Conservation (phyloP, 495 filamentous ascomycete species). For the Staphylotrichum tortipilum region DNA sequence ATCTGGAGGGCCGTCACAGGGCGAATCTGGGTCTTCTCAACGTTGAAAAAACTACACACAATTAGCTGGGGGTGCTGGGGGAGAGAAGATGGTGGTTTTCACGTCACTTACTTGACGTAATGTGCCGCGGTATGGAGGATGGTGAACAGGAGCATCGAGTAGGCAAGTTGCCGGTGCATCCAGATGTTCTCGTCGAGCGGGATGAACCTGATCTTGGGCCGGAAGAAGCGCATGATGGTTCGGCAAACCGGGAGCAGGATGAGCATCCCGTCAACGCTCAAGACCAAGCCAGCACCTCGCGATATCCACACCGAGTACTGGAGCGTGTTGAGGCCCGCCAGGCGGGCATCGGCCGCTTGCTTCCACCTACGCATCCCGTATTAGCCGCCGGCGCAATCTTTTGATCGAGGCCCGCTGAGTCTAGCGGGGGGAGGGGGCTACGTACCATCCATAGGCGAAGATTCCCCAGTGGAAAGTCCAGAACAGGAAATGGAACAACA, state of each 20-base stretch:
- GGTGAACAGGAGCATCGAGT: conserved; percentile 74
- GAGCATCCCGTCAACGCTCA: conserved; percentile 75
- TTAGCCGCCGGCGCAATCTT: conserved; percentile 2
- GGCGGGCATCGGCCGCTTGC: conserved; percentile 54
- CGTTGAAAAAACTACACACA: conserved; percentile 74
- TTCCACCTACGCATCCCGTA: conserved; percentile 52
- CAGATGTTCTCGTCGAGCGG: conserved; percentile 92
- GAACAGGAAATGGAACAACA: conserved; percentile 78
- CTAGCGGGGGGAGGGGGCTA: conserved; percentile 5
- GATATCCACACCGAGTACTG: conserved; percentile 91
- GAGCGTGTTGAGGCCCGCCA: conserved; percentile 73
- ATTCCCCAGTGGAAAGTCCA: conserved; percentile 73
- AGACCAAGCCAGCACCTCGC: conserved; percentile 75
- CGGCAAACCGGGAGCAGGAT: conserved; percentile 93
- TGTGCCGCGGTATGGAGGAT: conserved; percentile 69
- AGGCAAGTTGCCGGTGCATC: conserved; percentile 95
- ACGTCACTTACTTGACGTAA: conserved; percentile 96
- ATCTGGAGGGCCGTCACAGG: conserved; percentile 79
- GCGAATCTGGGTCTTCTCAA: conserved; percentile 78
- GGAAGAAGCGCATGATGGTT: conserved; percentile 71
- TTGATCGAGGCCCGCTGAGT: too few species aligned
- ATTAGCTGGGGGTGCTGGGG: too few species aligned
- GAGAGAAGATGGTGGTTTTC: too few species aligned
- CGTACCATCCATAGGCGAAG: conserved; percentile 85
- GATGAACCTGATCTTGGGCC: conserved; percentile 80